Percentiles rank a stretch among this genome's conserved stretches.
These are phyloP conservation scores for Juglanconis sp. DNA, from an alignment of 2,329 filamentous ascomycete genomes.

Conservation along the genomic window DNA sequence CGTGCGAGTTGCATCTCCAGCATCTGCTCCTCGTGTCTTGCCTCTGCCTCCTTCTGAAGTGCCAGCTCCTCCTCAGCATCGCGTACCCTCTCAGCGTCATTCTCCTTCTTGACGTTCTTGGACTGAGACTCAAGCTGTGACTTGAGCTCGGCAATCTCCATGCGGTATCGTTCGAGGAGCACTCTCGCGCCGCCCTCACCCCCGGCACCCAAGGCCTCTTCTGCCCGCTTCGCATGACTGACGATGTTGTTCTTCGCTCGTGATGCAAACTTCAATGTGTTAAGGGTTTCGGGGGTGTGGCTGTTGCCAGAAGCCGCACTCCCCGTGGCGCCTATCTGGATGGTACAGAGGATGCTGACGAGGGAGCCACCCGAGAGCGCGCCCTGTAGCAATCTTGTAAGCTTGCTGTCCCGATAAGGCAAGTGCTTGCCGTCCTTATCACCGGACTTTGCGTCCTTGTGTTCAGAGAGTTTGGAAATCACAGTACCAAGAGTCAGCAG, in stretches of 20 bases:
- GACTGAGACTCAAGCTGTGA: constrained; percentile 80
- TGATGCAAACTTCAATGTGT: constrained; percentile 94
- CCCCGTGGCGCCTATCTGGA: constrained; percentile 78
- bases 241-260: constrained; percentile 97
- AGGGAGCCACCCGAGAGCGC: constrained; percentile 90
- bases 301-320: constrained; percentile 68
- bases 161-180: constrained; percentile 84
- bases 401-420: constrained; percentile 95
- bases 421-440: constrained; percentile 90
- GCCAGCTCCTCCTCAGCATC: constrained; percentile 70
- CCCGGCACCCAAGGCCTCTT: constrained; percentile 77
- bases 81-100: constrained; percentile 60
- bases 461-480: constrained; percentile 85
- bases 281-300: constrained; percentile 85
- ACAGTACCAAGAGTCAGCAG: constrained; percentile 92
- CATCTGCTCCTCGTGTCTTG: constrained; percentile 94
- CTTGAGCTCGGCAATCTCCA: constrained; percentile 84
- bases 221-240: constrained; percentile 91
- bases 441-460: constrained; percentile 66
- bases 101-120: constrained; percentile 62
- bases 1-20: constrained; percentile 96
- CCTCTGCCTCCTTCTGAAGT: constrained; percentile 74
- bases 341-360: constrained; percentile 95
- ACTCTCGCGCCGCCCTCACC: constrained; percentile 85
- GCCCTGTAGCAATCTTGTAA: constrained; percentile 87